Evolutionary conservation across 805 yeast genomes (phyloP).

Genomic region (Zygotorulaspora danielsina): DNA sequence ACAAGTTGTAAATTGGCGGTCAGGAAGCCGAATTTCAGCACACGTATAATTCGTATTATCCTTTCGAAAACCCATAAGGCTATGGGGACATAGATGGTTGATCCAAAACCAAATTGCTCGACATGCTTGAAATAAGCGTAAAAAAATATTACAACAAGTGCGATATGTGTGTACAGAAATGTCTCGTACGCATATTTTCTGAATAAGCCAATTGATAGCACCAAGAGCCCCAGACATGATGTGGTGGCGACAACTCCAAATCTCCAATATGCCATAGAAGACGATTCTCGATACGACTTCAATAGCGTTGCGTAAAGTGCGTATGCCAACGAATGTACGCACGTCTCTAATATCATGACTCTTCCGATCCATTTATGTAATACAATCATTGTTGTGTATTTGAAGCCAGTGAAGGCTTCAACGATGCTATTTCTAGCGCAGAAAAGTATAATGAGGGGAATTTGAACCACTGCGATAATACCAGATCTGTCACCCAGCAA

Average conservation of each 20-base stretch:
- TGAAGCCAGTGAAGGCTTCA: conserved; percentile 56
- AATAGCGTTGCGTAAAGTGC: conserved; percentile 34
- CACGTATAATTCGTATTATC: conserved; percentile 35
- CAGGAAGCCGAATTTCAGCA: conserved; percentile 25
- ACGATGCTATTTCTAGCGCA: conserved; percentile 72
- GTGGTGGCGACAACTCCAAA: conserved; percentile 41
- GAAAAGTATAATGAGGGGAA: conserved; percentile 57
- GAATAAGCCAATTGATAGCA: conserved; percentile 32
- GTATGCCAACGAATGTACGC: conserved; percentile 40
- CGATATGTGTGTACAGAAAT: conserved; percentile 44
- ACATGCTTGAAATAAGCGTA: conserved; percentile 47
- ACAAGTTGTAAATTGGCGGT: conserved; percentile 17
- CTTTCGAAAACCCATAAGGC: conserved; percentile 44
- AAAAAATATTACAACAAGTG: conserved; percentile 40
- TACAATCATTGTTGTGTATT: conserved; percentile 56
- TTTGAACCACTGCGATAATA: conserved; percentile 41
- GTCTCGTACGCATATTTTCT: conserved; percentile 43
- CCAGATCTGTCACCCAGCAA: conserved; percentile 46
- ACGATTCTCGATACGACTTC: conserved; percentile 9
- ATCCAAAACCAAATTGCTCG: conserved; percentile 40
- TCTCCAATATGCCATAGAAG: conserved; percentile 34
- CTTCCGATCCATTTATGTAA: conserved; percentile 60
- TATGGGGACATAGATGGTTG: conserved; percentile 39
- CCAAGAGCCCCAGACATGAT: conserved; percentile 27
- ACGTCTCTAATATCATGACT: conserved; percentile 37